These are phyloP conservation scores for Diplodia sapinea DNA, from an alignment of 2,329 filamentous ascomycete species.

Conservation along the genomic window DNA sequence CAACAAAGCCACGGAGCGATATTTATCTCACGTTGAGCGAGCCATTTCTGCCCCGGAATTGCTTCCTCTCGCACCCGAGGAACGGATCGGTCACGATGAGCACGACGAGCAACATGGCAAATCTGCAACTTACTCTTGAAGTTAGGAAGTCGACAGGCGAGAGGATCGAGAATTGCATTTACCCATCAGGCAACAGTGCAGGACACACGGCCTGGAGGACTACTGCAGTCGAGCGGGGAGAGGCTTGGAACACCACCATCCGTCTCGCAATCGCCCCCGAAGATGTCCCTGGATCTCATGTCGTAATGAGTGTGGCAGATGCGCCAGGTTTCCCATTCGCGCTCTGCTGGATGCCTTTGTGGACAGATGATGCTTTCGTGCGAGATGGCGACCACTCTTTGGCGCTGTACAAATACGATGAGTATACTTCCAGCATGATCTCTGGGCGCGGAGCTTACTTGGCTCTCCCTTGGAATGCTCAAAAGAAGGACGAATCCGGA, in stretches of 20 bases:
- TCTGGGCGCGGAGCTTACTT: slow-evolving; percentile 85
- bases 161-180: slow-evolving; percentile 86
- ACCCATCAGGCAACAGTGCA: slow-evolving; percentile 78
- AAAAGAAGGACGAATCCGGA: slow-evolving; percentile 73
- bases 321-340: slow-evolving; percentile 88
- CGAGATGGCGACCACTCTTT: slow-evolving; percentile 82
- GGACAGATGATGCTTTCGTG: slow-evolving; percentile 89
- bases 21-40: slow-evolving; percentile 90
- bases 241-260: slow-evolving; percentile 87
- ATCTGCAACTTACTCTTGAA: slow-evolving; percentile 87
- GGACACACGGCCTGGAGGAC: slow-evolving; percentile 88
- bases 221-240: slow-evolving; percentile 76
- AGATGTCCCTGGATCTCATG: slow-evolving; percentile 81
- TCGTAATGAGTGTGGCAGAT: slow-evolving; percentile 89
- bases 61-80: slow-evolving; percentile 70
- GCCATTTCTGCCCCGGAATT: slow-evolving; percentile 73
- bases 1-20: slow-evolving; percentile 85
- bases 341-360: slow-evolving; percentile 89
- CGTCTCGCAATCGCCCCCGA: slow-evolving; percentile 78
- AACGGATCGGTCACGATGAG: slow-evolving; percentile 79
- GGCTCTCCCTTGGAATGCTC: slow-evolving; percentile 79
- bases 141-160: slow-evolving; percentile 80
- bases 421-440: slow-evolving; percentile 78
- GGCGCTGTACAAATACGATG: slow-evolving; percentile 88
- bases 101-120: slow-evolving; percentile 68